A percentile compares a stretch with the other conserved stretches of the same genome.
Conservation (phyloP, 2,329 filamentous ascomycete species). For the Beauveria brongniartii region DNA sequence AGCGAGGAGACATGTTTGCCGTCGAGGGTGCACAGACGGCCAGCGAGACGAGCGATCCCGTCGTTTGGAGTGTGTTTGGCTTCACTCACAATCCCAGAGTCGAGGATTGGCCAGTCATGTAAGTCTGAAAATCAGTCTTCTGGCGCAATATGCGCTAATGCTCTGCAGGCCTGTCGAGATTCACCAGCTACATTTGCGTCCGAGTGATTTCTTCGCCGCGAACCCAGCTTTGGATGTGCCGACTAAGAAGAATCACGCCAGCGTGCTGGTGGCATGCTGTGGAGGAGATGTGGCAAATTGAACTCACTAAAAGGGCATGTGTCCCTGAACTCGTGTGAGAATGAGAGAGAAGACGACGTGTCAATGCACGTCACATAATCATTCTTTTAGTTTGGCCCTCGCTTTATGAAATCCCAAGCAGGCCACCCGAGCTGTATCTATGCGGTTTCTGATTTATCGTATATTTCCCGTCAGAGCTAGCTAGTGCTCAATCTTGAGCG, state of each 20-base stretch:
- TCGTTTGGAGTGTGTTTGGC: constrained; percentile 42
- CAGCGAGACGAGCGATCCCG: constrained; percentile 20
- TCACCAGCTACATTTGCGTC: constrained; percentile 37
- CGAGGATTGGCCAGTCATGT: constrained; percentile 45
- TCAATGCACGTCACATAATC: background rate
- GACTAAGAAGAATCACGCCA: constrained; percentile 26
- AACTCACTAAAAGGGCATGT: constrained; percentile 1
- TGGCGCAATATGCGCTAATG: background rate
- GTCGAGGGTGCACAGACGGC: constrained; percentile 22
- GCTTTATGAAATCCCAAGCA: no score
- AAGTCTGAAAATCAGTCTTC: constrained; percentile 18
- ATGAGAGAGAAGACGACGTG: background rate
- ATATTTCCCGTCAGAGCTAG: constrained; percentile 3
- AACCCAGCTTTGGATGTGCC: constrained; percentile 39
- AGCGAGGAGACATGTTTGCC: constrained; percentile 38
- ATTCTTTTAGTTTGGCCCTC: background rate
- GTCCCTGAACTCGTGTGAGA: background rate
- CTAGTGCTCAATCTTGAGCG: constrained; percentile 66
- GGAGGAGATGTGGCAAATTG: constrained; percentile 7
- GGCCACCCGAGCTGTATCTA: background rate
- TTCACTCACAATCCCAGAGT: constrained; percentile 40
- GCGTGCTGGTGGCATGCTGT: constrained; percentile 32
- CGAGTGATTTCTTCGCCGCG: constrained; percentile 37
- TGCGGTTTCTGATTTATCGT: background rate
- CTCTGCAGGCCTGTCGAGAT: constrained; percentile 38